Evolutionary conservation across 1,284 basidiomycete species (phyloP).

Genomic region (Coniophora puteana): DNA sequence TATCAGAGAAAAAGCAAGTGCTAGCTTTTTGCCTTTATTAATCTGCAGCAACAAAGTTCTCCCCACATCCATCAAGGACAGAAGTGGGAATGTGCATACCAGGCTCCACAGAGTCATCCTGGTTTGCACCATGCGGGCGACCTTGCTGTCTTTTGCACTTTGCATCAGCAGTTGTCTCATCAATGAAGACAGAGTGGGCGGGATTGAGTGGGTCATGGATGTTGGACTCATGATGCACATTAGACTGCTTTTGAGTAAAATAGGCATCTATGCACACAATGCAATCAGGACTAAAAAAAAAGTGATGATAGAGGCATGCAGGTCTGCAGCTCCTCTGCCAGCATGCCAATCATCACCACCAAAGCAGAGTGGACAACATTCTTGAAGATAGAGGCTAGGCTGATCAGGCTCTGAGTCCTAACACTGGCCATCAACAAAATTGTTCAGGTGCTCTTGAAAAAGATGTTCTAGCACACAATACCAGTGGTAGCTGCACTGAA

Average conservation of each 20-base stretch:
- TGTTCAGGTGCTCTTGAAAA: not conserved
- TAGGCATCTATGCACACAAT: constrained; percentile 17
- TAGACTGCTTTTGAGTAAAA: constrained; percentile 12
- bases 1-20: constrained; percentile 14
- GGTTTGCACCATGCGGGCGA: not conserved
- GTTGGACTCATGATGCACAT: not conserved
- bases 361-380: constrained; percentile 14
- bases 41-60: constrained; percentile 18
- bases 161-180: constrained; percentile 1
- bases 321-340: no score
- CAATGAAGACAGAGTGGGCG: constrained; percentile 6
- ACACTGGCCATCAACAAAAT: not conserved
- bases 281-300: constrained; percentile 10
- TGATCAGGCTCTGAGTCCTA: not conserved
- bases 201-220: constrained; percentile 2
- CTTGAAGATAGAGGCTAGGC: constrained; percentile 14
- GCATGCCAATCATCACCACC: constrained; percentile 6
- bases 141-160: not conserved
- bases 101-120: constrained; percentile 4
- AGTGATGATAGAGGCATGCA: not conserved
- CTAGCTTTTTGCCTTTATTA: constrained; percentile 14
- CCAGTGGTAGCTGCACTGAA: constrained; percentile 13
- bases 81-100: constrained; percentile 5
- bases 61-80: constrained; percentile 11
- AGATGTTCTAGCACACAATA: constrained; percentile 7